Percentiles rank a stretch among this genome's conserved stretches.
phyloP scores from a whole-genome alignment of 2,329 filamentous ascomycete species.

The Ascochyta lentis region DNA sequence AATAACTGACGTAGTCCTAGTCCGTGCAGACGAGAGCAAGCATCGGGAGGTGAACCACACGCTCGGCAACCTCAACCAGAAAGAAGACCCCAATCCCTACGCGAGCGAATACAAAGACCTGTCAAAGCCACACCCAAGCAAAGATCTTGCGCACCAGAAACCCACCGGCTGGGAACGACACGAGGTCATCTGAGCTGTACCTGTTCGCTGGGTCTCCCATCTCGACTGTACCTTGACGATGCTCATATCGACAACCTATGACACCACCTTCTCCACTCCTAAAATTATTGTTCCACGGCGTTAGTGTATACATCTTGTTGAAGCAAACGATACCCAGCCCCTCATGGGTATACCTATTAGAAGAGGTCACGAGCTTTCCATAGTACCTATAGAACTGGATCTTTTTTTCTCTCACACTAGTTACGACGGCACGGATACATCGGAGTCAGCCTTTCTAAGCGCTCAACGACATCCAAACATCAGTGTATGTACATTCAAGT shows the following conservation, averaged over 20 bases:
- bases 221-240: neutral
- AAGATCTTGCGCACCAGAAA: conserved; percentile 69
- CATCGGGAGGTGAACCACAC: conserved; percentile 97
- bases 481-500: neutral
- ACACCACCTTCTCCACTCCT: neutral
- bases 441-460: neutral
- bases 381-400: conserved; percentile 1
- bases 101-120: conserved; percentile 79
- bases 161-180: conserved; percentile 81
- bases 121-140: conserved; percentile 70
- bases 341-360: conserved; percentile 3
- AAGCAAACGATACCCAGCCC: conserved; percentile 7
- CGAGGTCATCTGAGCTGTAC: conserved; percentile 57
- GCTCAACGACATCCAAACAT: neutral
- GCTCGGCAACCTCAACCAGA: conserved; percentile 83
- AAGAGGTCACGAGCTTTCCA: neutral
- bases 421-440: neutral
- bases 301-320: neutral
- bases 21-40: conserved; percentile 50
- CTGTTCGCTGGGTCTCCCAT: neutral
- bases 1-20: conserved; percentile 19
- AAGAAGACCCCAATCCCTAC: conserved; percentile 90
- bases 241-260: neutral
- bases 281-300: conserved; percentile 1
- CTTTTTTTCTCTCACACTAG: neutral